These are phyloP conservation scores for Dictyostelium purpureum DNA, from an alignment of 78 protist species.

Conservation along the genomic window DNA sequence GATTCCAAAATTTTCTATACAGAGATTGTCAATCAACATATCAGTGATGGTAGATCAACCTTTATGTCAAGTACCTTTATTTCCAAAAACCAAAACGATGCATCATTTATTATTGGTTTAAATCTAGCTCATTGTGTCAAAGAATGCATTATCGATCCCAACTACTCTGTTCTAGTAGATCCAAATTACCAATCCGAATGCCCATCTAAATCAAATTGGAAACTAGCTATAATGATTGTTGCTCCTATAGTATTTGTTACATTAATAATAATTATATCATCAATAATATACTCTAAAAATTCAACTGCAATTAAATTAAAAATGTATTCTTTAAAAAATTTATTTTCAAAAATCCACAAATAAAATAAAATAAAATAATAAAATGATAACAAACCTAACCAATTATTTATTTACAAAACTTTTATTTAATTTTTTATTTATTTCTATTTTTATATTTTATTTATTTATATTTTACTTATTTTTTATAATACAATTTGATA, in stretches of 20 bases:
- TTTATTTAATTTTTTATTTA: too few relatives aligned
- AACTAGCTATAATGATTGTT: too few relatives aligned
- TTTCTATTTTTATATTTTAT: neutral
- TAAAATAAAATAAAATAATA: too few relatives aligned
- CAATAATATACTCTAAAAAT: too few relatives aligned
- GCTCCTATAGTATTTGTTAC: too few relatives aligned
- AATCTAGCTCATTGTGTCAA: neutral
- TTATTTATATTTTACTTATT: neutral
- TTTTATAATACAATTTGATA: slow-evolving; percentile 62
- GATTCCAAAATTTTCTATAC: neutral
- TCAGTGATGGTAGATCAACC: neutral
- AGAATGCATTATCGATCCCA: neutral
- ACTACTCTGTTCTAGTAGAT: neutral
- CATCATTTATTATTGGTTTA: neutral
- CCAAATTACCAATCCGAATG: neutral
- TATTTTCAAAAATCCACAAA: too few relatives aligned
- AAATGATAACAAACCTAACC: too few relatives aligned
- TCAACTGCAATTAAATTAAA: too few relatives aligned
- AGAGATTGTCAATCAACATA: neutral
- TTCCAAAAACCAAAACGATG: neutral
- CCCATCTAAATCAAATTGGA: too few relatives aligned
- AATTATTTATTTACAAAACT: too few relatives aligned
- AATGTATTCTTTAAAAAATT: too few relatives aligned
- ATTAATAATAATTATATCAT: too few relatives aligned
- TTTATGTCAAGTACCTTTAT: neutral